These are phyloP conservation scores for Talaromyces borbonicus DNA, from an alignment of 495 filamentous ascomycete genomes.

Conservation along the genomic window DNA sequence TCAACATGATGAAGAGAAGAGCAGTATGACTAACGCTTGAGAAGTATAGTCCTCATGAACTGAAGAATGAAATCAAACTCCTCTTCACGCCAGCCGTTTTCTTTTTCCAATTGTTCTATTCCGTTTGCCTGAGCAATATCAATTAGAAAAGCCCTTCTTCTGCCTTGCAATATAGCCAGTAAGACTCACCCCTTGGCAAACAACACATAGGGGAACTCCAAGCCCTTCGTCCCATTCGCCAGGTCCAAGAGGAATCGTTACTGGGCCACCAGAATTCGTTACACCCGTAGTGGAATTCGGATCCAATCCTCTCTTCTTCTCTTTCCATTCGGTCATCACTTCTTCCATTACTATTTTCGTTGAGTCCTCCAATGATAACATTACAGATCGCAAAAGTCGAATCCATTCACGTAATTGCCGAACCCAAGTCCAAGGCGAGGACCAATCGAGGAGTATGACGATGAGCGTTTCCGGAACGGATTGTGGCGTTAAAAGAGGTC, in stretches of 20 bases:
- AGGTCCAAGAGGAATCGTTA: slow-evolving; percentile 70
- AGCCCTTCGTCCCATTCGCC: slow-evolving; percentile 93
- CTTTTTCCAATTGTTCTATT: slow-evolving; percentile 78
- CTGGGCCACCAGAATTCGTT: slow-evolving; percentile 39
- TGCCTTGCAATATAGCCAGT: background rate
- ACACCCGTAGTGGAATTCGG: slow-evolving; percentile 32
- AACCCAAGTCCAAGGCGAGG: slow-evolving; percentile 85
- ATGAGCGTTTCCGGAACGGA: slow-evolving; percentile 81
- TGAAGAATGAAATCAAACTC: slow-evolving; percentile 89
- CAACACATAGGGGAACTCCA: slow-evolving; percentile 81
- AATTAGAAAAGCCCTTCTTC: no score
- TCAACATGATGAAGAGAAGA: background rate
- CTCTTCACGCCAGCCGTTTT: slow-evolving; percentile 85
- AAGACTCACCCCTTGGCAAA: slow-evolving; percentile 70
- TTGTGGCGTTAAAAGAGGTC: slow-evolving; percentile 75
- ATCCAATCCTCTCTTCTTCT: slow-evolving; percentile 38
- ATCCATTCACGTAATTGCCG: slow-evolving; percentile 84
- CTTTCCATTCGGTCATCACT: slow-evolving; percentile 54
- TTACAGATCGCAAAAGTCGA: slow-evolving; percentile 62
- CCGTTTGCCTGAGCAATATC: slow-evolving; percentile 64
- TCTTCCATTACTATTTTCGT: slow-evolving; percentile 77
- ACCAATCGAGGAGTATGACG: slow-evolving; percentile 87
- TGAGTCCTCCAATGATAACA: slow-evolving; percentile 63
- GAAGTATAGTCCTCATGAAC: slow-evolving; percentile 72
- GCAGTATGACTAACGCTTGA: slow-evolving; percentile 57